Conservation (phyloP, 2,329 filamentous ascomycete genomes). For the Ophiostoma quercus region DNA sequence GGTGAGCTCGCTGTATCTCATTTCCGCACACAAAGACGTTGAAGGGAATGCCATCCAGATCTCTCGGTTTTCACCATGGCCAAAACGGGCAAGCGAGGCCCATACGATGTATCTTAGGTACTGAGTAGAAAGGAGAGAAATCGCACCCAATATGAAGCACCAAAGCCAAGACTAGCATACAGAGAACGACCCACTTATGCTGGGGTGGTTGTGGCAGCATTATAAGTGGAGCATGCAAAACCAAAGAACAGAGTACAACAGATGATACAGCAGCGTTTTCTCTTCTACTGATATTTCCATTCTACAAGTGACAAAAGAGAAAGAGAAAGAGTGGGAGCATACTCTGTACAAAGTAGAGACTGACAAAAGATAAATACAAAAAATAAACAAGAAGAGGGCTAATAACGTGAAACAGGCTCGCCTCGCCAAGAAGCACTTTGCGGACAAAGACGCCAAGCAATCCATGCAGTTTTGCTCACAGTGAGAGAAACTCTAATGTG, state of each 20-base stretch:
- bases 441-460: neutral
- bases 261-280: neutral
- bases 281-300: too few species aligned
- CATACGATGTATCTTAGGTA: too few species aligned
- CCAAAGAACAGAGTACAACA: neutral
- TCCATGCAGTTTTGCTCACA: neutral
- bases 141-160: neutral
- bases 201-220: neutral
- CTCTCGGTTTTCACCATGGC: neutral
- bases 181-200: neutral
- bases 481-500: conserved; percentile 14
- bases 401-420: neutral
- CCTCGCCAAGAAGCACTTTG: neutral
- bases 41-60: neutral
- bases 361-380: neutral
- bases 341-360: too few species aligned
- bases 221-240: neutral
- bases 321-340: neutral
- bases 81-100: neutral
- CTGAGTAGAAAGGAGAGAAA: neutral
- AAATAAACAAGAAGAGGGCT: neutral
- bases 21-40: neutral
- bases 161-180: neutral
- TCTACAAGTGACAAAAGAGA: too few species aligned
- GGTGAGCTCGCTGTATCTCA: neutral